Evolutionary conservation across 768 basidiomycete species (phyloP).

Genomic region (Russula abietina): DNA sequence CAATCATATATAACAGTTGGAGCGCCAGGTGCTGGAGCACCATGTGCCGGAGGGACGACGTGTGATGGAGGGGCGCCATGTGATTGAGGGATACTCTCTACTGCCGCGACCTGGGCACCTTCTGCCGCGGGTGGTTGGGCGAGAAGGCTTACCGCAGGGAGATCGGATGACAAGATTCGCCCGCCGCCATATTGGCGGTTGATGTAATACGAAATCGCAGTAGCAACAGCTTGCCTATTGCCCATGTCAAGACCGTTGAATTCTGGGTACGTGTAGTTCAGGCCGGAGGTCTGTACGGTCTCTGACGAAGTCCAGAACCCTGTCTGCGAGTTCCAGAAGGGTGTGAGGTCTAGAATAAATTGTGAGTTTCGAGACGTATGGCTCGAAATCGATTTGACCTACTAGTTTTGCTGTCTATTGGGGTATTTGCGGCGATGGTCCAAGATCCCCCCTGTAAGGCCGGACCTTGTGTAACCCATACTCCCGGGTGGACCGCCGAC

Average conservation of each 20-base stretch:
- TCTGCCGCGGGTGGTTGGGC: background rate
- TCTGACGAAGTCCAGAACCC: slow-evolving; percentile 38
- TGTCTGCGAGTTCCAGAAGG: slow-evolving; percentile 40
- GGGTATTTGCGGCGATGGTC: slow-evolving; percentile 6
- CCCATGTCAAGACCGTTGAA: slow-evolving; percentile 38
- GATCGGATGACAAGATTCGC: background rate
- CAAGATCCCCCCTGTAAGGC: slow-evolving; percentile 20
- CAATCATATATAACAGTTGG: slow-evolving; percentile 32
- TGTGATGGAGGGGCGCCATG: background rate
- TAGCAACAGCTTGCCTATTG: slow-evolving; percentile 28
- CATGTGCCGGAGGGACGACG: background rate
- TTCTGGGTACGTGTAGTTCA: slow-evolving; percentile 49
- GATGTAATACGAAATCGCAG: slow-evolving; percentile 34
- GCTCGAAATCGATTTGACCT: background rate
- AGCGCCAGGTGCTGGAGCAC: background rate
- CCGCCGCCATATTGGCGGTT: slow-evolving; percentile 35
- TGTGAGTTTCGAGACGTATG: background rate
- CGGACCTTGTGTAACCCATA: slow-evolving; percentile 34
- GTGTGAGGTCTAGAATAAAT: slow-evolving; percentile 36
- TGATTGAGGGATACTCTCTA: background rate
- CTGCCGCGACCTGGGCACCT: background rate
- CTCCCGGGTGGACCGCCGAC: slow-evolving; percentile 40
- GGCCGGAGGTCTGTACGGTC: slow-evolving; percentile 29
- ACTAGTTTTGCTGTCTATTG: slow-evolving; percentile 14
- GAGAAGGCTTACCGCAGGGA: slow-evolving; percentile 19